Evolutionary conservation across 2,329 filamentous ascomycete genomes (phyloP).

Genomic region (Monascus ruber): DNA sequence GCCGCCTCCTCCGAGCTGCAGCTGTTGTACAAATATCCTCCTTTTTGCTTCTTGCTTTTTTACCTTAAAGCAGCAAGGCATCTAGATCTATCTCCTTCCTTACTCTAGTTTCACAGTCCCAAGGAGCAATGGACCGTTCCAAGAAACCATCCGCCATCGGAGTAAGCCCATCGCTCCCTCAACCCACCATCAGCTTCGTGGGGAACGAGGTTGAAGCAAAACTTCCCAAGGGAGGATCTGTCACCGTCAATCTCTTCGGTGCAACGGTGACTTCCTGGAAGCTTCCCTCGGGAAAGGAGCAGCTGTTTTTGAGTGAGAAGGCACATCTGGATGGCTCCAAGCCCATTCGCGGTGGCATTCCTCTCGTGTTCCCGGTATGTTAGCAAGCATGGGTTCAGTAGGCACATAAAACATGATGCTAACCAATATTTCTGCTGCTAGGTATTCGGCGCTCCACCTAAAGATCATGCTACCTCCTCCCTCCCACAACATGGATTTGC

Average conservation of each 20-base stretch:
- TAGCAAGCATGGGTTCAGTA: no score
- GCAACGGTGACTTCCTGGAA: constrained; percentile 94
- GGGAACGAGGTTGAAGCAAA: constrained; percentile 65
- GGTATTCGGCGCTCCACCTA: constrained; percentile 76
- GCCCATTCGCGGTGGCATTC: constrained; percentile 82
- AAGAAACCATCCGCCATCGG: constrained; percentile 73
- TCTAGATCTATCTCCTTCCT: no score
- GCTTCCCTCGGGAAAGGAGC: constrained; percentile 64
- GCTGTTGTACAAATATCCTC: no score
- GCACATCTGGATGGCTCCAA: constrained; percentile 78
- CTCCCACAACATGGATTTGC: constrained; percentile 94
- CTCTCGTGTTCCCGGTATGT: constrained; percentile 79
- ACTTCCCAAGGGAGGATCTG: constrained; percentile 74
- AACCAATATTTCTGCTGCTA: constrained; percentile 5
- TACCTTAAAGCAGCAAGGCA: no score
- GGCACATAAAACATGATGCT: neutral
- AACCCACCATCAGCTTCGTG: constrained; percentile 66
- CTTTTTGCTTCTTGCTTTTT: no score
- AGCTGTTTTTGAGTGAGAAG: constrained; percentile 72
- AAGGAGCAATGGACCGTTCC: constrained; percentile 56
- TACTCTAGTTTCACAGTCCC: no score
- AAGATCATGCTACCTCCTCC: constrained; percentile 62
- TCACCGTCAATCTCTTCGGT: constrained; percentile 78
- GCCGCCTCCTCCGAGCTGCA: no score
- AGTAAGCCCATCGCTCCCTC: constrained; percentile 60